Evolutionary conservation across 441 rosid species (phyloP), one percentile per base, ranked within the genome.

Genomic region (Eruca vesicaria): DNA sequence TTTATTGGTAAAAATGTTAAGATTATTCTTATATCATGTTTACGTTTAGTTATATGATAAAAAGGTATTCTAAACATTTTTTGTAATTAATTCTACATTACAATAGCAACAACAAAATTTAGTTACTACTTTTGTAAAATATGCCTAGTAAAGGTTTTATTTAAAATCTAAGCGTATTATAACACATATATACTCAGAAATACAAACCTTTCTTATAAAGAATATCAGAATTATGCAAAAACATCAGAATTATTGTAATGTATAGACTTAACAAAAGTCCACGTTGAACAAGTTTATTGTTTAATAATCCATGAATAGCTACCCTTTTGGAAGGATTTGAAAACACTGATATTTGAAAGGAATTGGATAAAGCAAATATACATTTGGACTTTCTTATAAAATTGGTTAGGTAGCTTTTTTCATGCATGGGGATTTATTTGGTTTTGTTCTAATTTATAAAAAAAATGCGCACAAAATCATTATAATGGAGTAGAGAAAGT

Each of bases 231-330:
- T 6, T 43, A 20, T 12, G 26, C 26, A 23, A 12, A 14, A 1
- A 43, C n/a, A 45, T 29, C 32, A 29, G 7, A 53, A 53, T 6
- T 43, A 20, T 12, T 65, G 10, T 41, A 41, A 41, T 29, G 45
- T 32, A 8, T 65, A 6, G 50, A 63, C 60, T 63, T 55, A 69
- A 63, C 20, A 9, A 57, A 66, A 41, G 69, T 71, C 77, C 64
- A 72, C 80, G 77, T 72, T 72, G 58, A 71, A 28, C 35, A 66
- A 71, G 50, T 52, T 43, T 28, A 52, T 66, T 66, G 38, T 77
- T 66, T 71, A 66, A 48, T 35, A 29, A 35, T 45, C 32, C 38
- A 72, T 1, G 45, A 60, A 59, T 60, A 72, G 36, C 77, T 77
- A 66, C 69, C 50, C 15, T 77, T 71, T 77, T 64, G 72, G 68